Percentiles rank a stretch among this genome's conserved stretches.
These are phyloP conservation scores for Leptodermis oblonga DNA, from an alignment of 257 asterid genomes.

Conservation along the genomic window DNA sequence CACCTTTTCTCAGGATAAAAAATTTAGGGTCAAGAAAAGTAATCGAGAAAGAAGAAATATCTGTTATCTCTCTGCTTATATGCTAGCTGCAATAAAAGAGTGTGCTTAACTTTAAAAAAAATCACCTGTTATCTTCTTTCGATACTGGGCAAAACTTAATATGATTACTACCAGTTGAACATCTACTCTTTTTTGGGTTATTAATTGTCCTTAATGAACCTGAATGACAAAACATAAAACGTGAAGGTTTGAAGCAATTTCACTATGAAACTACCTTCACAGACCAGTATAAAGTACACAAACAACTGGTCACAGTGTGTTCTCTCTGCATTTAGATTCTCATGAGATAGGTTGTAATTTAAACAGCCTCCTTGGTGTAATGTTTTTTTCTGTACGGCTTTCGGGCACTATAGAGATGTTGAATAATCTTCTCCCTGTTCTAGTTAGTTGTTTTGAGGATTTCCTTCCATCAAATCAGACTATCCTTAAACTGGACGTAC, in stretches of 20 bases:
- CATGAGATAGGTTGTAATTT: background rate
- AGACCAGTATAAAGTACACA: background rate
- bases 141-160: background rate
- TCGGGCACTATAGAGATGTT: conserved; percentile 44
- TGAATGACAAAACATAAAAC: background rate
- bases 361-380: conserved; percentile 9
- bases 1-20: background rate
- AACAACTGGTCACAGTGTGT: background rate
- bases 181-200: background rate
- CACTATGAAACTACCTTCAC: background rate
- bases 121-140: background rate
- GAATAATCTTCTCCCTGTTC: conserved; percentile 65
- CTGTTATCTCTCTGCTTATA: background rate
- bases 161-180: background rate
- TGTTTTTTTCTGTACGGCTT: conserved; percentile 40
- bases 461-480: conserved; percentile 46
- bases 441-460: conserved; percentile 68
- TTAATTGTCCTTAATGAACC: background rate
- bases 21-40: background rate
- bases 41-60: background rate
- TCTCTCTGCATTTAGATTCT: conserved; percentile 7
- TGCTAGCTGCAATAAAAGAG: background rate
- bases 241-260: background rate
- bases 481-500: conserved; percentile 45
- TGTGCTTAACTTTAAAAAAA: background rate